Percentiles rank a stretch among this genome's conserved stretches.
Evolutionary conservation across 768 basidiomycete species (phyloP).

Genomic region (Tylopilus cervinicoccineus): DNA sequence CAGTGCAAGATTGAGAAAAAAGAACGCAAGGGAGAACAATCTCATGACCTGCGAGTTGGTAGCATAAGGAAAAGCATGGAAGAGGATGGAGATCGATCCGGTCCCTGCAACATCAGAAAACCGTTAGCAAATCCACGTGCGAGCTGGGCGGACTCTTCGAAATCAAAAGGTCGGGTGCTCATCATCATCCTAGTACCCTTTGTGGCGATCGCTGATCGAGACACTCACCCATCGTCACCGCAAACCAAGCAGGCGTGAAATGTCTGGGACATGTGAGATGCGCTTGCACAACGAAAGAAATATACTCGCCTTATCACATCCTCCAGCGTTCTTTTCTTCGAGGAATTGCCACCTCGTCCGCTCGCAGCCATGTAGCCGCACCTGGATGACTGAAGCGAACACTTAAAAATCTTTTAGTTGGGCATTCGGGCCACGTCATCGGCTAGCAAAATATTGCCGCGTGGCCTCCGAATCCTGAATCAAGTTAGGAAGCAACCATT

Average conservation of each 20-base stretch:
- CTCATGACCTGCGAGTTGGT: slow-evolving; percentile 37
- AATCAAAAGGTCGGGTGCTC: background rate
- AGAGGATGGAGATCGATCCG: slow-evolving; percentile 51
- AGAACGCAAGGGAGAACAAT: slow-evolving; percentile 45
- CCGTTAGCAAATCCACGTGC: background rate
- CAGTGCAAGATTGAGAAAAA: slow-evolving; percentile 54
- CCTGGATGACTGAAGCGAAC: background rate
- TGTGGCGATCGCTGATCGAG: background rate
- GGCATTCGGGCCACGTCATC: background rate
- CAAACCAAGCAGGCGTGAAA: slow-evolving; percentile 55
- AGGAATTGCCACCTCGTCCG: background rate
- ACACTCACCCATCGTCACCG: slow-evolving; percentile 49
- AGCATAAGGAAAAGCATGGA: slow-evolving; percentile 56
- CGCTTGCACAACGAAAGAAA: background rate
- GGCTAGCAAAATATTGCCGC: background rate
- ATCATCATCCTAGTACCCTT: background rate
- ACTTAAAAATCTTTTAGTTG: background rate
- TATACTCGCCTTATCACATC: slow-evolving; percentile 33
- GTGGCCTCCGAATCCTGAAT: background rate
- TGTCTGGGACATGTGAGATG: slow-evolving; percentile 32
- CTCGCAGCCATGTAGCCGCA: background rate
- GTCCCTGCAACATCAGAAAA: slow-evolving; percentile 33
- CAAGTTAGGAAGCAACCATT: background rate
- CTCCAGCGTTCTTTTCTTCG: slow-evolving; percentile 27
- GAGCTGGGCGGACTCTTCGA: background rate